Conservation (phyloP, 768 basidiomycete species). For the Mycena maculata region DNA sequence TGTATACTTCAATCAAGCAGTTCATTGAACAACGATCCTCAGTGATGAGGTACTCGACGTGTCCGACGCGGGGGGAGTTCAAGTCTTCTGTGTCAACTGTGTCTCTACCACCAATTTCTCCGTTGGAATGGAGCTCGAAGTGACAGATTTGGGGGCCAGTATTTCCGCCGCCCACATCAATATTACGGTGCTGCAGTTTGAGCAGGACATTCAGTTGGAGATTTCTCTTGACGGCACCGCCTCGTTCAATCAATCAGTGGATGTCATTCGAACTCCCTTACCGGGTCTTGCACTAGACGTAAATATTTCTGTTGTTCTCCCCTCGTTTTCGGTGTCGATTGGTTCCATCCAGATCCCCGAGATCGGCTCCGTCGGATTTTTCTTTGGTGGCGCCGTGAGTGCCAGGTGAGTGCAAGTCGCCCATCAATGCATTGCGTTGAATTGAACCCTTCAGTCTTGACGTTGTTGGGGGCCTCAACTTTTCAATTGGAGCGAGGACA, state of each 20-base stretch:
- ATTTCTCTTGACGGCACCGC: background rate
- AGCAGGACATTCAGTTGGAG: constrained; percentile 24
- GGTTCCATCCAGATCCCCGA: background rate
- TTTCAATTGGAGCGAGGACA: constrained; percentile 18
- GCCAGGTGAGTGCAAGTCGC: too few species aligned
- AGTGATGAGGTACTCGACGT: background rate
- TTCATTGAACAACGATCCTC: background rate
- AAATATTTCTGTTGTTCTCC: background rate
- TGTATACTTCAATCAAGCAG: background rate
- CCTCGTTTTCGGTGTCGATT: background rate
- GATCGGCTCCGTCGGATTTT: constrained; percentile 7
- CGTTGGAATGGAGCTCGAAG: constrained; percentile 21
- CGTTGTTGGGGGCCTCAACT: constrained; percentile 16
- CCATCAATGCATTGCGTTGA: too few species aligned
- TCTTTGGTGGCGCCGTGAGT: constrained; percentile 8
- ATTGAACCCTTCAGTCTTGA: too few species aligned
- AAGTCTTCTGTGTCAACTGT: constrained; percentile 27
- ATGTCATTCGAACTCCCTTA: constrained; percentile 7
- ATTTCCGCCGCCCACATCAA: constrained; percentile 18
- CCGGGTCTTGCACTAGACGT: constrained; percentile 14
- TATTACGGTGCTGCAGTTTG: constrained; percentile 16
- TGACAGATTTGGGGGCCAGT: background rate
- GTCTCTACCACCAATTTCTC: constrained; percentile 17
- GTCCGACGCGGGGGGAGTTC: background rate
- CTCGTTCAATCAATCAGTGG: background rate